Base-by-base conservation (phyloP, 768 basidiomycete species). In the Nevesoporus exiguus region DNA sequence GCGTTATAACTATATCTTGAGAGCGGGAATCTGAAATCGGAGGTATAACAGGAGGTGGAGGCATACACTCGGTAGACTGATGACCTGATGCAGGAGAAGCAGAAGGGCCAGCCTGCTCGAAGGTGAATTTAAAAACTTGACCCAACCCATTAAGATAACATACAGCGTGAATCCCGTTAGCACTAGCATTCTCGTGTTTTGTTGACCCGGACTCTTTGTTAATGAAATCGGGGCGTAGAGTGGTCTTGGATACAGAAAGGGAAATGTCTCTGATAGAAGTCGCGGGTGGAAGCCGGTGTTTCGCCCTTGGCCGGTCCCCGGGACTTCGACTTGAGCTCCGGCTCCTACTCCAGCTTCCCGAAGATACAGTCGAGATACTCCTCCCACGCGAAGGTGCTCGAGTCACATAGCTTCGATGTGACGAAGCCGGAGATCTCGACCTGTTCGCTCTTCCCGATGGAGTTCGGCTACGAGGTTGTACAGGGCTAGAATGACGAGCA, bases 261-360 rank as follows among this genome's bases (percentile, higher is more conserved):
- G 67, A 61, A 41, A 72, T 60, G 8, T 69, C 65, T 60, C 74
- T 60, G 64, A 76, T 63, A 13, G 77, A 71, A 19, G 73, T 76
- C 14, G 77, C 67, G 15, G 74, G 55, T 33, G 89, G 87, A 21
- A 89, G 74, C 36, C 86, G 80, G 65, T 89, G 86, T 37, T 86
- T 76, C 11, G 84, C 71, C 52, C 77, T 80, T 34, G 79, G 73
- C 31, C 76, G 77, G 24, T 77, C 74, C 30, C 68, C 70, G 17
- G 81, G 84, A 62, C 85, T 88, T 54, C 65, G 70, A 62, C 82
- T 85, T 3, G 64, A 72, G 54, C 73, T 73, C 33, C 73, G 66
- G 62, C 84, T 86, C 56, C 82, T 76, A 52, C 79, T 81, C 45
- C 76, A 76, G 56, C 81, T 84, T 25, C 73, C 72, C 50, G 80